Evolutionary conservation across 75 land plant species (phyloP).

Genomic region (Cryptomeria japonica): DNA sequence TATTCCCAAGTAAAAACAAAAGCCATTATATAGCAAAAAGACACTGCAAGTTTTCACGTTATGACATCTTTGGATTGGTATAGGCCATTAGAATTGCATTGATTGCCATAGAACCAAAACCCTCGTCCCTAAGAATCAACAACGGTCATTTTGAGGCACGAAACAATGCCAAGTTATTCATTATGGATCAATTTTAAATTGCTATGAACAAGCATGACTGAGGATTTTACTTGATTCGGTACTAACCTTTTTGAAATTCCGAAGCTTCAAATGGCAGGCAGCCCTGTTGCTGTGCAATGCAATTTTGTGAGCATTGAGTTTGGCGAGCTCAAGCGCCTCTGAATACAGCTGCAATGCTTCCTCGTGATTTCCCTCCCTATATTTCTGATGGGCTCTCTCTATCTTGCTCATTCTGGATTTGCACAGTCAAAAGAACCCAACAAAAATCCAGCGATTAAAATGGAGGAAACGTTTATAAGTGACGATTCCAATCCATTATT

Average conservation of each 20-base stretch:
- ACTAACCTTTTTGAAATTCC: conserved; percentile 72
- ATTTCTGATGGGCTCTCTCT: conserved; percentile 88
- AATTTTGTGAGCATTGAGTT: conserved; percentile 70
- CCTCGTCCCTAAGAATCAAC: neutral
- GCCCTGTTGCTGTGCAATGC: conserved; percentile 95
- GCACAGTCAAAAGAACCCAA: neutral
- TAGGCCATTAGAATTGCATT: neutral
- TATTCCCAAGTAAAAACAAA: neutral
- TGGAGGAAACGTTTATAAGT: neutral
- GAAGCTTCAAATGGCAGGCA: conserved; percentile 88
- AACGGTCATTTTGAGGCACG: neutral
- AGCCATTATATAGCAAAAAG: neutral
- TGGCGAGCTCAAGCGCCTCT: conserved; percentile 75
- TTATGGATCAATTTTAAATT: neutral
- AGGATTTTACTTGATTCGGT: neutral
- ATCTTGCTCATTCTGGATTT: conserved; percentile 33
- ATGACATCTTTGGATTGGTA: neutral
- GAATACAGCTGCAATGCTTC: conserved; percentile 82
- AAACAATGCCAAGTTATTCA: neutral
- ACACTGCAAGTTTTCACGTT: neutral
- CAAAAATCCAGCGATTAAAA: neutral
- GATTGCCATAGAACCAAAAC: neutral
- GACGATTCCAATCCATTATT: neutral
- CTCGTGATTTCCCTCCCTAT: conserved; percentile 66
- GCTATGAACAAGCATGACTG: neutral